Base-by-base conservation (phyloP, 768 basidiomycete species). In the Boletus eberwhitei region DNA sequence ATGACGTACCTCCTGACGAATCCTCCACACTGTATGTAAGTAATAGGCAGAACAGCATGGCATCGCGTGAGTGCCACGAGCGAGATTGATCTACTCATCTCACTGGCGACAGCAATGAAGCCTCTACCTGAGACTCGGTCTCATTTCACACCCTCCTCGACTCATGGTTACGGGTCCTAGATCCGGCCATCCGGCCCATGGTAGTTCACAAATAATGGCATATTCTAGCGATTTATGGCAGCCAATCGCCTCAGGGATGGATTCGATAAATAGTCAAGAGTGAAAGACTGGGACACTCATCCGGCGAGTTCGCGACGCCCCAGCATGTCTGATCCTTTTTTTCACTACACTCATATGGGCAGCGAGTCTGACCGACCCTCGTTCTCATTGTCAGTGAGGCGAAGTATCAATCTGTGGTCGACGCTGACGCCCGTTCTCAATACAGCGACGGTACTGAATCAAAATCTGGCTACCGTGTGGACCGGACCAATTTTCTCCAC, bases 51-150 rank as follows among this genome's bases (percentile, higher is more conserved):
- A 38, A 54, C 59, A 65, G 59, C 46, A 59, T 56, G 61, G 53
- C 37, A 19, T 44, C 60, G 40, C 64, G 64, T 66, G 61, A 52
- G 22, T 56, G 43, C 53, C 56, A 58, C 62, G 54, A 58, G 62
- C 37, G 31, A 22, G 12, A n/a, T 32, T 32, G 53, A 36, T 46
- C 17, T 22, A 6, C 37, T 46, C 21, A 48, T 47, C 21, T 24
- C 36, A n/a, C 16, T 13, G 8, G 6, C 14, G 3, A 8, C 24
- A 42, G 47, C 21, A 43, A 38, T 12, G 39, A 26, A 17, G 19
- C 19, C 8, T 34, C 29, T 11, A 19, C 11, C 35, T 34, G 41
- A 22, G 32, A n/a, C 43, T 45, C 13, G 45, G 37, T 32, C 37
- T 26, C 31, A 16, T 32, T 34, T 57, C 22, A 26, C 12, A 19